Conservation (phyloP, 1,284 basidiomycete species). For the Taiwanofungus camphoratus region DNA sequence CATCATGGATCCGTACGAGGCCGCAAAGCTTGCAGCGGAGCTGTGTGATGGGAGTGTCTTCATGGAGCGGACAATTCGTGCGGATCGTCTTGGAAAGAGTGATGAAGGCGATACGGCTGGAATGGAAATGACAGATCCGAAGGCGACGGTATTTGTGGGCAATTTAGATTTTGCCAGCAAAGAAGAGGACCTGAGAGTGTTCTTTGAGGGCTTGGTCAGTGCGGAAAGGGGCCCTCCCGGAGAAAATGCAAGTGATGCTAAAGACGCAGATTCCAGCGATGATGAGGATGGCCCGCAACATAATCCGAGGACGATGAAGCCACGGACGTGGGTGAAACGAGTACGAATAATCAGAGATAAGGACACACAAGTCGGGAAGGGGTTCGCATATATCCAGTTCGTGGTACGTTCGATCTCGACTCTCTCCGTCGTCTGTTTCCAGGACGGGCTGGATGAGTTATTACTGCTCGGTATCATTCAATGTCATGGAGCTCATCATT, state of each 20-base stretch:
- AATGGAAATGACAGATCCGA: constrained; percentile 53
- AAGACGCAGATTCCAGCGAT: constrained; percentile 23
- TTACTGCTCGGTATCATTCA: constrained; percentile 3
- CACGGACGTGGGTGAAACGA: constrained; percentile 67
- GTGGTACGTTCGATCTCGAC: too few species aligned
- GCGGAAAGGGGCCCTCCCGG: constrained; percentile 63
- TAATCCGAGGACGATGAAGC: constrained; percentile 23
- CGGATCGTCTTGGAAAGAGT: constrained; percentile 55
- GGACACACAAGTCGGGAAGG: constrained; percentile 95
- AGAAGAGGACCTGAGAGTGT: constrained; percentile 84
- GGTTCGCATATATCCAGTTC: constrained; percentile 93
- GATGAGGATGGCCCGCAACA: constrained; percentile 23
- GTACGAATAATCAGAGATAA: constrained; percentile 89
- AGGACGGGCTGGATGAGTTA: too few species aligned
- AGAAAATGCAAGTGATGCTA: constrained; percentile 21
- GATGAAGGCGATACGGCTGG: constrained; percentile 24
- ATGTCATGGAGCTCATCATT: constrained; percentile 7
- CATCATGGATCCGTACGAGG: constrained; percentile 67
- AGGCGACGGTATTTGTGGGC: constrained; percentile 85
- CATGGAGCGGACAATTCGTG: constrained; percentile 69
- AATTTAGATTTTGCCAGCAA: constrained; percentile 89
- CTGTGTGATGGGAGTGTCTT: constrained; percentile 72
- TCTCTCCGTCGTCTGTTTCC: not conserved
- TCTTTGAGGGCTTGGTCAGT: constrained; percentile 78
- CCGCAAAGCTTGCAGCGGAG: constrained; percentile 56